A percentile compares a stretch with the other conserved stretches of the same genome.
Evolutionary conservation across 2,329 filamentous ascomycete genomes (phyloP).

Genomic region (Colletotrichum theobromicola): DNA sequence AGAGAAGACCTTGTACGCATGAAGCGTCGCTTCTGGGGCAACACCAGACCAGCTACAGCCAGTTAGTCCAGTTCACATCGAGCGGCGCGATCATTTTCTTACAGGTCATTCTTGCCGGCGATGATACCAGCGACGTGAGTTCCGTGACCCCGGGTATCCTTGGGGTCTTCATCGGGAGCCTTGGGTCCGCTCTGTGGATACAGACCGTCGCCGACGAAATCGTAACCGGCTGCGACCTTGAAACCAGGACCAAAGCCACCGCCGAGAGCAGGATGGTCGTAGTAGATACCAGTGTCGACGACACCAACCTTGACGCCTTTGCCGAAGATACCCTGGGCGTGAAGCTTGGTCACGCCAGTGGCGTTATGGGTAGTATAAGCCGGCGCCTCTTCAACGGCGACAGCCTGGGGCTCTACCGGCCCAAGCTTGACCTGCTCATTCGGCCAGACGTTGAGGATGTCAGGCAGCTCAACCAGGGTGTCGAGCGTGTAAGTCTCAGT

Average conservation of each 20-base stretch:
- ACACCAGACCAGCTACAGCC: constrained; percentile 29
- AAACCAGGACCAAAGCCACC: constrained; percentile 20
- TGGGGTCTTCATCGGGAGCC: constrained; percentile 36
- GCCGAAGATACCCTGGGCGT: constrained; percentile 40
- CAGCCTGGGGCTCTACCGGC: constrained; percentile 14
- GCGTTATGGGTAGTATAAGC: constrained; percentile 38
- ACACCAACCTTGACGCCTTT: constrained; percentile 44
- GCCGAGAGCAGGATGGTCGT: constrained; percentile 37
- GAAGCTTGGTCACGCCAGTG: constrained; percentile 44
- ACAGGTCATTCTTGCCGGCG: constrained; percentile 27
- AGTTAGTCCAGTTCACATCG: background rate
- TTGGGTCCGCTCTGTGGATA: constrained; percentile 7
- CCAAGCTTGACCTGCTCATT: constrained; percentile 24
- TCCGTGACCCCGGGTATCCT: constrained; percentile 30
- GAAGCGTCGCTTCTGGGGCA: constrained; percentile 32
- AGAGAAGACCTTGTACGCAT: constrained; percentile 33
- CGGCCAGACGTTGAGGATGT: constrained; percentile 41
- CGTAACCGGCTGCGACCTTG: constrained; percentile 27
- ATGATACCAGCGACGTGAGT: constrained; percentile 37
- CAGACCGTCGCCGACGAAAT: constrained; percentile 29
- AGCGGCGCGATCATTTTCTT: background rate
- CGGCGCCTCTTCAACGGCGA: constrained; percentile 6
- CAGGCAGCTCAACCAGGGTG: constrained; percentile 34
- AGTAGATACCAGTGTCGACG: constrained; percentile 46
- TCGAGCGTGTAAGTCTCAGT: constrained; percentile 31